Percentiles rank a stretch among this genome's conserved stretches.
phyloP scores from a whole-genome alignment of 306 rosid genomes.

The Medicago ruthenica region DNA sequence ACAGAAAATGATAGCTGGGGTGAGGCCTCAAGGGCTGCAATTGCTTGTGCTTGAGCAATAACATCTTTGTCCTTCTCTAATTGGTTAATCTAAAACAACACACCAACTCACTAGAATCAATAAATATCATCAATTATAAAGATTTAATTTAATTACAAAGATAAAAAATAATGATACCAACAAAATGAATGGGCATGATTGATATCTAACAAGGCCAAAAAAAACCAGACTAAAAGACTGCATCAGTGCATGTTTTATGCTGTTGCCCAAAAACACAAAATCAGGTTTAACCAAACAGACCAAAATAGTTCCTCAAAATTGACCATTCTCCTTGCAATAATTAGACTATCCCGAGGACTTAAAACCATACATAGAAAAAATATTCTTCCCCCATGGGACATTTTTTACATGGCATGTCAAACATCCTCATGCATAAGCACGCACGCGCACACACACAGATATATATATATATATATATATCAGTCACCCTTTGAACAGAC shows the following conservation, averaged over 20 bases:
- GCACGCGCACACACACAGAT: too few relatives aligned
- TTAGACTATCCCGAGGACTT: neutral
- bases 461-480: too few relatives aligned
- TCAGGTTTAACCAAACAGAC: neutral
- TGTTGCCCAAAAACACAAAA: conserved; percentile 5
- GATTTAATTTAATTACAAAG: conserved; percentile 6
- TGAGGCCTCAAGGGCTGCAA: conserved; percentile 74
- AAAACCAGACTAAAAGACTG: conserved; percentile 12
- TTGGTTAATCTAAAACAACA: conserved; percentile 82
- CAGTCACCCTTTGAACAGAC: too few relatives aligned
- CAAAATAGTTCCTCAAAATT: neutral
- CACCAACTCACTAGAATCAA: conserved; percentile 46
- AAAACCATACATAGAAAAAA: neutral
- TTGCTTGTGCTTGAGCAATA: conserved; percentile 94
- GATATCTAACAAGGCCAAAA: neutral
- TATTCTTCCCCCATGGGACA: neutral
- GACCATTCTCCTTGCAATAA: conserved; percentile 18
- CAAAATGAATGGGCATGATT: conserved; percentile 27
- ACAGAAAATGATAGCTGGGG: conserved; percentile 85
- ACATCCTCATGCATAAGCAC: neutral
- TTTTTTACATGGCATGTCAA: neutral
- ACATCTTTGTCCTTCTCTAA: conserved; percentile 98
- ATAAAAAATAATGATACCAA: conserved; percentile 24
- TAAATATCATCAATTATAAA: conserved; percentile 16
- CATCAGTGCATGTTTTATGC: conserved; percentile 18